Evolutionary conservation across 2,329 filamentous ascomycete genomes (phyloP).

Genomic region (Botrytis medusae): DNA sequence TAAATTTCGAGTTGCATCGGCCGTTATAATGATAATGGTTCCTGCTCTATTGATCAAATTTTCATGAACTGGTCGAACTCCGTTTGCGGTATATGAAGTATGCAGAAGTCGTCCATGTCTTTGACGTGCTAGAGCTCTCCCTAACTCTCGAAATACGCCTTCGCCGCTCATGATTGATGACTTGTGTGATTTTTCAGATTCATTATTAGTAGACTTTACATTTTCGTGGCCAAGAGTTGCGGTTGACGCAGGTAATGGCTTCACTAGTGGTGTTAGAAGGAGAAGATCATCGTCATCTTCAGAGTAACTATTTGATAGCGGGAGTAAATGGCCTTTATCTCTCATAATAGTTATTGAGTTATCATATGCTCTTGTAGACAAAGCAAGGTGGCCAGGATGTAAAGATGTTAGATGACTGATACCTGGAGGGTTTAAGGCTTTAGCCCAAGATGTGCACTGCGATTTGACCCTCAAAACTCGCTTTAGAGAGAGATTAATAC

Average conservation of each 20-base stretch:
- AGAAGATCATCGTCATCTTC: constrained; percentile 93
- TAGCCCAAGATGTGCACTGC: constrained; percentile 85
- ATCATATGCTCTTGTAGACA: constrained; percentile 87
- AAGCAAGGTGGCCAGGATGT: constrained; percentile 75
- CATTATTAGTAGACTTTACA: constrained; percentile 45
- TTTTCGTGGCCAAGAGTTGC: constrained; percentile 60
- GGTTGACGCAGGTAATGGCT: constrained; percentile 87
- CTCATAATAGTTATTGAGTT: constrained; percentile 89
- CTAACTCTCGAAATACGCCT: constrained; percentile 86
- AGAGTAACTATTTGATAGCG: constrained; percentile 77
- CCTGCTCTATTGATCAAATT: constrained; percentile 86
- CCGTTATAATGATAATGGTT: constrained; percentile 86
- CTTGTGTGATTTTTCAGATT: constrained; percentile 56
- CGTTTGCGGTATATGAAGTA: constrained; percentile 93
- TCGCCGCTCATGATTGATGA: constrained; percentile 83
- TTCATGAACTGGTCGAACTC: constrained; percentile 88
- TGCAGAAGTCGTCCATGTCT: constrained; percentile 84
- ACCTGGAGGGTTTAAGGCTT: constrained; percentile 84
- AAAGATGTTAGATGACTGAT: constrained; percentile 74
- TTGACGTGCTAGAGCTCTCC: constrained; percentile 80
- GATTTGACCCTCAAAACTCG: constrained; percentile 80
- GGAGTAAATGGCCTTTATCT: constrained; percentile 82
- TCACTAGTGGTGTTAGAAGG: constrained; percentile 83
- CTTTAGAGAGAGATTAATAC: constrained; percentile 76
- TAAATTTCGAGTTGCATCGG: constrained; percentile 88